Evolutionary conservation across 1,284 basidiomycete genomes (phyloP).

Genomic region (Porogramme epimiltina): DNA sequence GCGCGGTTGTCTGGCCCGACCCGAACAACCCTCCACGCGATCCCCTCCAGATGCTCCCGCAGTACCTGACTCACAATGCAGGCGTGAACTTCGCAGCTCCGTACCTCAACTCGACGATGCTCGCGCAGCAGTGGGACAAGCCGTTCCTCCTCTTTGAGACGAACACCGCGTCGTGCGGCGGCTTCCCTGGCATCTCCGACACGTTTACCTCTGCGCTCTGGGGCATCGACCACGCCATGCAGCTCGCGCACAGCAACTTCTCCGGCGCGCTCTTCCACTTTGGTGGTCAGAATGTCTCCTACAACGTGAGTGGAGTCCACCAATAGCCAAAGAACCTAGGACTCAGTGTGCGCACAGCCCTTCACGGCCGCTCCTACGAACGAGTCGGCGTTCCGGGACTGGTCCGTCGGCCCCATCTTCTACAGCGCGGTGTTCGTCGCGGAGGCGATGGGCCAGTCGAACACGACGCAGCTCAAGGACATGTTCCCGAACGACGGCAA

Average conservation of each 20-base stretch:
- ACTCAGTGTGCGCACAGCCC: conserved; percentile 21
- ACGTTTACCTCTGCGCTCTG: conserved; percentile 52
- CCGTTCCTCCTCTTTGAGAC: conserved; percentile 73
- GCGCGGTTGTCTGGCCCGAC: conserved; percentile 34
- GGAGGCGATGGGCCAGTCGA: conserved; percentile 64
- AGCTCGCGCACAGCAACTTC: conserved; percentile 59
- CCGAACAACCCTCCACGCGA: conserved; percentile 31
- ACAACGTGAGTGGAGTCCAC: conserved; percentile 49
- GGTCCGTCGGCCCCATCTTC: conserved; percentile 67
- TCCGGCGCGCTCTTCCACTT: conserved; percentile 59
- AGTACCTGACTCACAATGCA: conserved; percentile 60
- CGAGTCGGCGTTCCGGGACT: conserved; percentile 53
- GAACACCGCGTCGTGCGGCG: conserved; percentile 81
- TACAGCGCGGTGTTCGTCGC: conserved; percentile 69
- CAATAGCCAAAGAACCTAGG: background rate
- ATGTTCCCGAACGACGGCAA: conserved; percentile 50
- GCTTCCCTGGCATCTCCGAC: conserved; percentile 74
- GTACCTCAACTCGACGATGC: conserved; percentile 52
- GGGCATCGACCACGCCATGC: conserved; percentile 38
- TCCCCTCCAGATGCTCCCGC: conserved; percentile 53
- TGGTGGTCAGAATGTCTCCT: conserved; percentile 67
- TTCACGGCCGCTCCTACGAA: conserved; percentile 66
- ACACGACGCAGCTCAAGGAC: conserved; percentile 60
- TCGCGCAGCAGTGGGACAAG: conserved; percentile 44
- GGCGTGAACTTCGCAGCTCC: conserved; percentile 44